phyloP scores from a whole-genome alignment of 768 basidiomycete species.

The Amanita molliuscula region DNA sequence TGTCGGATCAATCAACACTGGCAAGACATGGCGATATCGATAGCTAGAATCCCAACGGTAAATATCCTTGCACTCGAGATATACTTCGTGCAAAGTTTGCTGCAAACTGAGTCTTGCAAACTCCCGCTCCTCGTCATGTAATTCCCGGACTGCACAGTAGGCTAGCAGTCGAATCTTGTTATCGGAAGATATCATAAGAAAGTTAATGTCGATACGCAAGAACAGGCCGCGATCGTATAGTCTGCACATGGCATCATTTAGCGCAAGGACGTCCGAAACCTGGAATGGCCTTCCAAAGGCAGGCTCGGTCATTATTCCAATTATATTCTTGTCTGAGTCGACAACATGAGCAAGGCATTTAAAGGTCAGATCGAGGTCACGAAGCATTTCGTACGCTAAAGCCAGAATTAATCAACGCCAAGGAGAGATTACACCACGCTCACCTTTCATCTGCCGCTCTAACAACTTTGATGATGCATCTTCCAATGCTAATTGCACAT shows the following conservation, averaged over 20 bases:
- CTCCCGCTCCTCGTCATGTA: neutral
- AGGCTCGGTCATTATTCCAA: slow-evolving; percentile 27
- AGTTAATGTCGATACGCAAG: slow-evolving; percentile 12
- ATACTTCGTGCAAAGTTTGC: neutral
- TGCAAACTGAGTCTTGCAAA: neutral
- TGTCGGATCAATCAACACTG: neutral
- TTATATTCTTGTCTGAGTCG: slow-evolving; percentile 18
- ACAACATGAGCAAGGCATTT: slow-evolving; percentile 25
- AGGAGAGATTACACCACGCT: neutral
- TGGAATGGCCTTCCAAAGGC: slow-evolving; percentile 21
- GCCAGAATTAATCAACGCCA: neutral
- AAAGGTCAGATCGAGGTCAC: slow-evolving; percentile 24
- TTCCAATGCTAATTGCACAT: slow-evolving; percentile 18
- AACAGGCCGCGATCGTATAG: slow-evolving; percentile 18
- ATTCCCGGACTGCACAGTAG: slow-evolving; percentile 8
- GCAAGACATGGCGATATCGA: neutral
- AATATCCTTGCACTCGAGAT: neutral
- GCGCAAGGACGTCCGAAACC: slow-evolving; percentile 17
- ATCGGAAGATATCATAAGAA: slow-evolving; percentile 21
- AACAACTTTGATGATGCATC: neutral
- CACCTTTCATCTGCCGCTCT: slow-evolving; percentile 18
- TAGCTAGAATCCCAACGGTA: neutral
- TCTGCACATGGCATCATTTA: slow-evolving; percentile 21
- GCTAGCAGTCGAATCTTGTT: slow-evolving; percentile 25
- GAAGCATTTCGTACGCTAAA: slow-evolving; percentile 15